phyloP scores from a whole-genome alignment of 805 yeast species.

The Hanseniaspora clermontiae region DNA sequence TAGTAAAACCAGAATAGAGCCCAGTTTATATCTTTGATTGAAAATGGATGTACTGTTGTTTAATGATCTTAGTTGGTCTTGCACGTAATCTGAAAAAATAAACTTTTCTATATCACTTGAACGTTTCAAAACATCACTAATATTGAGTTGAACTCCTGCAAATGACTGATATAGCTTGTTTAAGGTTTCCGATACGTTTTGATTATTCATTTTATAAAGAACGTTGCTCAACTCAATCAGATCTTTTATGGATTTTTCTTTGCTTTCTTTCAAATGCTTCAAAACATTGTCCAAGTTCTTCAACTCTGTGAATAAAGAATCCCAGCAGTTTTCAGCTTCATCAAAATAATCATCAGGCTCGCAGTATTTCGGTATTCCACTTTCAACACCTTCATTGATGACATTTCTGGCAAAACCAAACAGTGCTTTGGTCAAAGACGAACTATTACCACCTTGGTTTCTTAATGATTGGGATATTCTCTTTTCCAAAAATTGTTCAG shows the following conservation, averaged over 20 bases:
- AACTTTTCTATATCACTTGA: conserved; percentile 73
- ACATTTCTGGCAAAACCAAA: conserved; percentile 25
- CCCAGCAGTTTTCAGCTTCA: conserved; percentile 56
- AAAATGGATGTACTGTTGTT: conserved; percentile 64
- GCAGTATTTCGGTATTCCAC: conserved; percentile 37
- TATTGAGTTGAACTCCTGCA: conserved; percentile 55
- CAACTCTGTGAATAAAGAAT: conserved; percentile 60
- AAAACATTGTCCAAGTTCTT: conserved; percentile 55
- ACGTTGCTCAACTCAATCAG: conserved; percentile 53
- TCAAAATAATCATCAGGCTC: conserved; percentile 73
- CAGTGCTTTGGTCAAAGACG: conserved; percentile 20
- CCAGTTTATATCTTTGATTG: conserved; percentile 54
- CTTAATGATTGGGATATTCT: conserved; percentile 1
- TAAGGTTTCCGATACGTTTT: conserved; percentile 60
- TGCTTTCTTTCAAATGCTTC: conserved; percentile 60
- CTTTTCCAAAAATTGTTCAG: conserved; percentile 10
- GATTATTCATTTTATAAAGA: conserved; percentile 48
- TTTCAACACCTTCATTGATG: neutral
- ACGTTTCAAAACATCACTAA: conserved; percentile 63
- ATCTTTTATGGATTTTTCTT: conserved; percentile 57
- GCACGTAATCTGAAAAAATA: conserved; percentile 74
- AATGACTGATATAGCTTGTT: conserved; percentile 56
- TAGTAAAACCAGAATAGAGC: conserved; percentile 35
- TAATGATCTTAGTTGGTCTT: conserved; percentile 70
- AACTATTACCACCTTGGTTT: neutral